Percentiles rank a stretch among this genome's conserved stretches.
Conservation (phyloP, 2,329 filamentous ascomycete species). For the Plenodomus tracheiphilus region DNA sequence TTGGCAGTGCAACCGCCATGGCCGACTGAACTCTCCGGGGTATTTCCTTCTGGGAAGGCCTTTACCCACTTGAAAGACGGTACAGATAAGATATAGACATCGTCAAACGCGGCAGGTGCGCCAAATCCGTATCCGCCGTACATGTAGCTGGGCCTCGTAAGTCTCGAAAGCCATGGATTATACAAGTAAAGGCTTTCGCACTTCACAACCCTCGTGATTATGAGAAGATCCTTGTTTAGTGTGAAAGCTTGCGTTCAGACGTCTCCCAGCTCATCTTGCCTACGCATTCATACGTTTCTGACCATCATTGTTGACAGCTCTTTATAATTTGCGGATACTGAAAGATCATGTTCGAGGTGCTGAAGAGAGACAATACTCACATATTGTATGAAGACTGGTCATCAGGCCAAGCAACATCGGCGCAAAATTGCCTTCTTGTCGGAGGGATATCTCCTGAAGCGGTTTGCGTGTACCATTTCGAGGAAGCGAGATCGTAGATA, state of each 20-base stretch:
- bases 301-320: no score
- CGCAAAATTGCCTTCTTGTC: slow-evolving; percentile 62
- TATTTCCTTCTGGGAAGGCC: slow-evolving; percentile 50
- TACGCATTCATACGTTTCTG: no score
- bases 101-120: slow-evolving; percentile 59
- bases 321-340: no score
- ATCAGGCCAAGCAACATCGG: slow-evolving; percentile 61
- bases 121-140: slow-evolving; percentile 62
- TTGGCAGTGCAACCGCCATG: slow-evolving; percentile 61
- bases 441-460: slow-evolving; percentile 58
- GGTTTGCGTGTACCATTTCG: slow-evolving; percentile 63
- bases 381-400: slow-evolving; percentile 68
- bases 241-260: no score
- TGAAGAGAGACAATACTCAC: no score
- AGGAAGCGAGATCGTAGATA: slow-evolving; percentile 63
- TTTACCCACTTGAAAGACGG: slow-evolving; percentile 68
- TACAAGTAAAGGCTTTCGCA: no score
- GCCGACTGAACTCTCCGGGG: slow-evolving; percentile 46
- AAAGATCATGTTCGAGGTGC: no score
- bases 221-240: no score
- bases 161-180: background rate
- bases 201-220: no score
- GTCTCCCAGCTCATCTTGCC: no score
- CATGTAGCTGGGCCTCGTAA: slow-evolving; percentile 55
- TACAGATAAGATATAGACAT: slow-evolving; percentile 64